phyloP scores from a whole-genome alignment of 2,329 filamentous ascomycete genomes.

The Ilyonectria robusta region DNA sequence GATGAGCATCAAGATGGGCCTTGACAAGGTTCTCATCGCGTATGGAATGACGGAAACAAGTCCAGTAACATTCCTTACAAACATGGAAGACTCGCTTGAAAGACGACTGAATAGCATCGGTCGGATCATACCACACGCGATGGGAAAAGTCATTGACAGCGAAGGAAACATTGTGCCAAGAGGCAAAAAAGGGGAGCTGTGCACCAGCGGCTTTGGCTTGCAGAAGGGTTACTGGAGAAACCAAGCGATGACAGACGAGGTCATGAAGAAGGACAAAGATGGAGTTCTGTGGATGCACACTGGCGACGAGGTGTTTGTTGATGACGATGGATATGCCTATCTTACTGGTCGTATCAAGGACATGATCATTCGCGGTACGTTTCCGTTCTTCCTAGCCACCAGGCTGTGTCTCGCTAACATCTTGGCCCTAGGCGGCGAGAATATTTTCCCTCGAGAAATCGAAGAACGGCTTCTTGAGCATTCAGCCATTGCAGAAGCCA shows the following conservation, averaged over 20 bases:
- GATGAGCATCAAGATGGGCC: neutral
- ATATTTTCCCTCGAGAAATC: conserved; percentile 88
- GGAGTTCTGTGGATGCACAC: conserved; percentile 79
- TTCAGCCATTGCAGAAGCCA: conserved; percentile 75
- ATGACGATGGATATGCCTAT: conserved; percentile 80
- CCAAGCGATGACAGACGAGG: conserved; percentile 16
- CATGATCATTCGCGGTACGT: conserved; percentile 81
- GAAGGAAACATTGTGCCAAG: conserved; percentile 3
- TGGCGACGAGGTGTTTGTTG: conserved; percentile 86
- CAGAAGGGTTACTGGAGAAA: conserved; percentile 23
- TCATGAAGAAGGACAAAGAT: conserved; percentile 13
- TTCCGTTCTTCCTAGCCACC: neutral
- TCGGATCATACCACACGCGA: conserved; percentile 18
- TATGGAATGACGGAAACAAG: conserved; percentile 34
- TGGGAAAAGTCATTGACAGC: conserved; percentile 25
- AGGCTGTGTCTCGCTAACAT: neutral
- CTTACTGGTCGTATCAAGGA: conserved; percentile 91
- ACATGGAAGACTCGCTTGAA: conserved; percentile 15
- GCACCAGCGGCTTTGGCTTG: conserved; percentile 19
- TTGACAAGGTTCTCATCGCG: conserved; percentile 15
- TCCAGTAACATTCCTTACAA: conserved; percentile 29
- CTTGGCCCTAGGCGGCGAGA: conserved; percentile 73
- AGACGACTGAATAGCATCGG: conserved; percentile 23
- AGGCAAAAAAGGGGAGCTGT: conserved; percentile 17
- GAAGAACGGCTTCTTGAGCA: conserved; percentile 85